Base-by-base conservation (phyloP, 805 yeast species). In the Suhomyces vadensis region DNA sequence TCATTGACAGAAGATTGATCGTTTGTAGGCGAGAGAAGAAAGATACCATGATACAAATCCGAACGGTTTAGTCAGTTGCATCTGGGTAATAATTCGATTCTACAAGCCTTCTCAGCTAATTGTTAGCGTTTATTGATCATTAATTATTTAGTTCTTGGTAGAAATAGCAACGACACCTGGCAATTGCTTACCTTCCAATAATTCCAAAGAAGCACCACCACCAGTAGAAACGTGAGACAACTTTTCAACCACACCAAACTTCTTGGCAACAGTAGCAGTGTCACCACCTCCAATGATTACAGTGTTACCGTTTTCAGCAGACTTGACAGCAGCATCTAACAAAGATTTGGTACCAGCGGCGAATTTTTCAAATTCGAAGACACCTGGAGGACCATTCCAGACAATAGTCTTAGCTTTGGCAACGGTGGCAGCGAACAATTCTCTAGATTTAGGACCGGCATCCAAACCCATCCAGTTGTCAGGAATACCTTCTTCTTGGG, bases 381-480 rank as follows among this genome's bases (percentile, higher is more conserved):
- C 99, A 81, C 99, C 99, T 74, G 99, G 97, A 55, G 99, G 99
- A 71, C 99, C 99, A 79, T 94, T 94, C 99, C 99, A 94, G 68
- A 94, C 94, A 63, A 94, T 92, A 63, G 99, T 94, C 83, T 92
- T 90, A 59, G 99, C 95, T 74, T 85, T 79, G 55, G 86, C 85
- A 60, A 94, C 88, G 54, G 96, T 84, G 55, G 75, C 83, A 56
- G 84, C 80, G 68, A 87, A 94, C 58, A 86, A 78, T 71, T 82
- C 79, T 63, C 81, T 77, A 51, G 96, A 80, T 77, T 87, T 84
- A 75, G 90, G 91, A 75, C 99, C 99, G 62, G 83, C 82, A 74
- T 94, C 99, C 64, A 94, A 81, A 67, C 99, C 99, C 83, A 86
- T 84, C 87, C 95, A 85, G 60, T 84, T 83, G 59, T 85, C 95